Evolutionary conservation across 805 yeast species (phyloP).

Genomic region (Metschnikowia sp.): DNA sequence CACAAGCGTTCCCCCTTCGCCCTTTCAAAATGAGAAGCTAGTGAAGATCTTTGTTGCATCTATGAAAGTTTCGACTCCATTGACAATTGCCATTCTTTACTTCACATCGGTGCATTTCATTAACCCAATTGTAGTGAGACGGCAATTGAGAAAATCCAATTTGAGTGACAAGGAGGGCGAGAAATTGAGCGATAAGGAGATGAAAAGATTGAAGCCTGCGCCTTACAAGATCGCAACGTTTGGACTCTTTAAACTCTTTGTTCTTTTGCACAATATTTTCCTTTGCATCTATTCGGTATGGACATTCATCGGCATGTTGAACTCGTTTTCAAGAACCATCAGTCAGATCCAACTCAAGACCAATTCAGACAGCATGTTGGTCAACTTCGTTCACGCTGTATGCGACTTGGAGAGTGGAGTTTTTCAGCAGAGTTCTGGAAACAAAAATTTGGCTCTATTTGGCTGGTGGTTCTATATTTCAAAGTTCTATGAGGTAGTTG

Average conservation of each 20-base stretch:
- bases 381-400: conserved; percentile 56
- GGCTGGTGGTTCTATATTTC: conserved; percentile 68
- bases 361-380: conserved; percentile 25
- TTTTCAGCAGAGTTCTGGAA: conserved; percentile 34
- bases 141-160: conserved; percentile 39
- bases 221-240: conserved; percentile 50
- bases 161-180: conserved; percentile 16
- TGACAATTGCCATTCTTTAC: conserved; percentile 55
- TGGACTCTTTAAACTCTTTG: conserved; percentile 48
- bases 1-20: conserved; percentile 32
- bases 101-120: conserved; percentile 54
- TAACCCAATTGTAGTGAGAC: conserved; percentile 45
- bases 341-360: conserved; percentile 14
- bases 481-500: conserved; percentile 69
- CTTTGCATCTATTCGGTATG: conserved; percentile 66
- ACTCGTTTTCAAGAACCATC: conserved; percentile 44
- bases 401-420: conserved; percentile 61
- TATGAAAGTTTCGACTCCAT: conserved; percentile 51
- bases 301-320: conserved; percentile 67
- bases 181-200: conserved; percentile 18
- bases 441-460: conserved; percentile 46
- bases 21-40: conserved; percentile 30
- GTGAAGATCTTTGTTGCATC: conserved; percentile 36
- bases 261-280: conserved; percentile 56
- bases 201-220: conserved; percentile 46